Base-by-base conservation (phyloP, 495 filamentous ascomycete species). In the Podospora tetraspora region DNA sequence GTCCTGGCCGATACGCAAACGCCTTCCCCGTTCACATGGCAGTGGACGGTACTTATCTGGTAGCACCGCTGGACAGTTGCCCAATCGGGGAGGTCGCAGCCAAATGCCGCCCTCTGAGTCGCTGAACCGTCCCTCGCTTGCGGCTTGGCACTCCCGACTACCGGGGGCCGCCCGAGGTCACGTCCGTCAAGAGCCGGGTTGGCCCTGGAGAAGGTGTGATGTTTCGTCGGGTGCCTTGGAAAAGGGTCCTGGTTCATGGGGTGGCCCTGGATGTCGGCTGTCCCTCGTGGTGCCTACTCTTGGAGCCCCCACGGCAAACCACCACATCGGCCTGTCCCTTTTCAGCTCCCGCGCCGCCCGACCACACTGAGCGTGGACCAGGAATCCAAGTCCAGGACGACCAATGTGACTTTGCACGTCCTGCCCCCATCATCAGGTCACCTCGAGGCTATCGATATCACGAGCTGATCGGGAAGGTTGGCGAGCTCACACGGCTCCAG, bases 381-480 rank as follows among this genome's bases (percentile, higher is more conserved):
- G 43, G 43, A 52, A 6, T 9, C 43, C 43, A n/a, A 8, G 43
- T 52, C 43, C 0, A 52, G 58, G 13, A 34, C 6, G 16, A 27
- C 19, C 16, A 57, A 34, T 3, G 59, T 66, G n/a, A 37, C 64
- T 32, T n/a, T 25, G 34, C 65, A 64, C 27, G 24, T 27, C 57
- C 23, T 52, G 43, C 43, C 43, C 43, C 43, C 43, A 52, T 52
- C 43, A 19, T 52, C 43, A 52, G 43, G 43, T 52, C 43, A 52
- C 43, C 43, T 52, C 16, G 43, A 52, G 16, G 43, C 13, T n/a
- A 27, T 10, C 63, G 25, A 30, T 27, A 37, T 25, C 24, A 61
- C 62, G 64, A 57, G 69, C 69, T 25, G 67, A 75, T 75, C 66
- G 64, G 71, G 73, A 73, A 75, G 73, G 73, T 71, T 69, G 66